Base-by-base conservation (phyloP, 2,329 filamentous ascomycete genomes). In the Colletotrichum tamarilloi region DNA sequence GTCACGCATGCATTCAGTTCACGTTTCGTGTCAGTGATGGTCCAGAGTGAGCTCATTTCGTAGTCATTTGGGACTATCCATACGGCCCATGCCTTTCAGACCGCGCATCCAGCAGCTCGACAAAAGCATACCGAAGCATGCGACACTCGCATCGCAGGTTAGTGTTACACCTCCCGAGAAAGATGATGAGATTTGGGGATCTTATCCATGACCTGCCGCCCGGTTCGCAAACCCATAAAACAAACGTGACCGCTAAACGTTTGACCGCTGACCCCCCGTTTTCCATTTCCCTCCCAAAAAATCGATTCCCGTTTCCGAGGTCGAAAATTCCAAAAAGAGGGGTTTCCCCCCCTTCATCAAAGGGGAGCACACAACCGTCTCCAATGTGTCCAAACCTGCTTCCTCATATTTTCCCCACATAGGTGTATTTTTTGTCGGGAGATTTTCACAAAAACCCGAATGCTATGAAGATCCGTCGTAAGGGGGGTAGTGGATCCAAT, bases 31-130 rank as follows among this genome's bases (percentile, higher is more conserved):
- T n/a, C n/a, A 11, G 14, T 42, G 22, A 65, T 4, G 12, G 12
- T 22, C 32, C 30, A 30, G 24, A 49, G 49, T 32, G 65, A 55
- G 67, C 56, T 73, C 71, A 73, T 72, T 24, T 72, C 67, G 57
- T 73, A 72, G 71, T 73, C 71, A 73, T 73, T 71, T 38, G 22
- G 35, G 67, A 72, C 67, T 72, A 72, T 72, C 67, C 67, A 49
- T 64, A 26, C 56, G 57, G 68, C 62, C 49, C 62, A 30, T 19
- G 22, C 28, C 42, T 26, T 42, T 42, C 38, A 42, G 60, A 42
- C 71, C 38, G 38, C 38, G 38, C 38, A 19, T 42, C 38, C 38
- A 42, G 57, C 67, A 72, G 56, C 62, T 56, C 57, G 26, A 42
- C 38, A 42, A 42, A 42, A 19, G 52, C 57, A 26, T 68, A 42